phyloP scores from a whole-genome alignment of 257 asterid species.

The Jacaranda mimosifolia region DNA sequence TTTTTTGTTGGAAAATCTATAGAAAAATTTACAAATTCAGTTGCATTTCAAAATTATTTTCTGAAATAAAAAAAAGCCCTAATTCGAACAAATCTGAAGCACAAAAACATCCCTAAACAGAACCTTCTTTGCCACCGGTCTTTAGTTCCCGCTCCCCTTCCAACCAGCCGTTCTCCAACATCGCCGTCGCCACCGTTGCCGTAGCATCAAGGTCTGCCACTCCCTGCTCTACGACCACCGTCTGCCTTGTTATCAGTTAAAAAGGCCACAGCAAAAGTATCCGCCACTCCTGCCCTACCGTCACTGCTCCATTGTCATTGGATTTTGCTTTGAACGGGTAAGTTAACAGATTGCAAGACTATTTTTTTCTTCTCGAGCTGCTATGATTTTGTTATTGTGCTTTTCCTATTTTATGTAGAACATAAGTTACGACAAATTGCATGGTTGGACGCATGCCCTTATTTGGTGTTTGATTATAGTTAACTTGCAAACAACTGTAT shows the following conservation, averaged over 20 bases:
- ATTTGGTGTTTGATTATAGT: neutral
- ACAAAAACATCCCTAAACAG: neutral
- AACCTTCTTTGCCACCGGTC: neutral
- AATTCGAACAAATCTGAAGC: neutral
- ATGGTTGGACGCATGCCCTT: neutral
- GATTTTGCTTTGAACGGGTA: neutral
- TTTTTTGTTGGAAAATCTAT: too few species aligned
- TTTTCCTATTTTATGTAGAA: neutral
- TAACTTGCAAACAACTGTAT: neutral
- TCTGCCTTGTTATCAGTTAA: neutral
- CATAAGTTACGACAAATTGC: neutral
- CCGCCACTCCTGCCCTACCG: too few species aligned
- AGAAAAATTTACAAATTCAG: too few species aligned
- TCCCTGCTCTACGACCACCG: neutral
- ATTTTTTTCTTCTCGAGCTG: neutral
- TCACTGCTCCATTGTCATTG: too few species aligned
- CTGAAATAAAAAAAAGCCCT: neutral
- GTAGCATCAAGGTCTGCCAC: neutral
- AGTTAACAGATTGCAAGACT: neutral
- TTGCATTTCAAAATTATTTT: too few species aligned
- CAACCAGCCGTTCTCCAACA: neutral
- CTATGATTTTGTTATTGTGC: neutral
- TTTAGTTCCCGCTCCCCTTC: neutral
- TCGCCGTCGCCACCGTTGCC: neutral
- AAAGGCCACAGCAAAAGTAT: too few species aligned